A percentile compares a stretch with the other conserved stretches of the same genome.
phyloP scores from a whole-genome alignment of 257 asterid genomes.

The Nicotiana sylvestris region DNA sequence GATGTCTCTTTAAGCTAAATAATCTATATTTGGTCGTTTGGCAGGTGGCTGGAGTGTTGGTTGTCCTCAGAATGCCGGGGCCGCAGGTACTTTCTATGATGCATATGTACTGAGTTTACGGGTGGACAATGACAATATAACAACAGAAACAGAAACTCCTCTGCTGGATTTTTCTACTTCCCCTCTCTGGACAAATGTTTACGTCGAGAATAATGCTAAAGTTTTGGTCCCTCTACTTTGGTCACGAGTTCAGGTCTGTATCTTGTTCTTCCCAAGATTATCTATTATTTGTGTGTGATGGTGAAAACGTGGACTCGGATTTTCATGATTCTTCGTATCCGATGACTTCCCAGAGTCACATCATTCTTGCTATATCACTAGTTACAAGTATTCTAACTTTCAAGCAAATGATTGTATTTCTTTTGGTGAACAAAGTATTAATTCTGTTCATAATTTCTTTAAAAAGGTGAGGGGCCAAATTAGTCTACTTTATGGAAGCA shows the following conservation, averaged over 20 bases:
- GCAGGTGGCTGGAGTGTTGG: constrained; percentile 90
- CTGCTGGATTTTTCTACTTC: constrained; percentile 87
- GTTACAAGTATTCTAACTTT: background rate
- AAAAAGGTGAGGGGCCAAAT: constrained; percentile 96
- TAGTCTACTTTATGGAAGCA: constrained; percentile 75
- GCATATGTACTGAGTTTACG: constrained; percentile 88
- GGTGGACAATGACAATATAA: constrained; percentile 76
- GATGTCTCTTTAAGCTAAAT: constrained; percentile 4
- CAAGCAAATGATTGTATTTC: background rate
- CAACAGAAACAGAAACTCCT: constrained; percentile 97
- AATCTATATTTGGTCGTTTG: constrained; percentile 24
- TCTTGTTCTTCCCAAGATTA: background rate
- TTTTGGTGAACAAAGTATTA: background rate
- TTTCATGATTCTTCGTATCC: background rate
- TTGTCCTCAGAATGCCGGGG: constrained; percentile 89
- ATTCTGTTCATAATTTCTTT: constrained; percentile 11
- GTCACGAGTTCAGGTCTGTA: constrained; percentile 94
- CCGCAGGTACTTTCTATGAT: constrained; percentile 98
- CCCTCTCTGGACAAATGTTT: constrained; percentile 94
- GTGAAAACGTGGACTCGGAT: background rate
- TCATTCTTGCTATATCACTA: constrained; percentile 5
- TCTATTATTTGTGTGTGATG: background rate
- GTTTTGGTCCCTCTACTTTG: constrained; percentile 92
- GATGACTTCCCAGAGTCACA: background rate
- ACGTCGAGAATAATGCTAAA: constrained; percentile 89